Conservation (phyloP, 2,329 filamentous ascomycete genomes). For the Coniochaeta pulveracea region DNA sequence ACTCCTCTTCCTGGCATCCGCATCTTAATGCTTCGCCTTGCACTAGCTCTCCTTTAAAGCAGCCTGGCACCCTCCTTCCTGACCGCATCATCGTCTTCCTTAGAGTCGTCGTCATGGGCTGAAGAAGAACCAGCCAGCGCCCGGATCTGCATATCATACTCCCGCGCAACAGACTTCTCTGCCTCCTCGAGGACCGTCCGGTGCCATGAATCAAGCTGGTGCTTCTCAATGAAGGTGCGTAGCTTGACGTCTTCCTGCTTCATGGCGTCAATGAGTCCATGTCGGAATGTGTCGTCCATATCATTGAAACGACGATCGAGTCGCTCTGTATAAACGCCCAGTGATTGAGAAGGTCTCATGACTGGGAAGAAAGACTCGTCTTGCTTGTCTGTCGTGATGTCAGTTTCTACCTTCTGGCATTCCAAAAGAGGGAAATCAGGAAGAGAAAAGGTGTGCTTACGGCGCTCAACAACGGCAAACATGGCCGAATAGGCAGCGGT, state of each 20-base stretch:
- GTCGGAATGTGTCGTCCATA: slow-evolving; percentile 51
- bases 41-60: neutral
- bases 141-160: slow-evolving; percentile 11
- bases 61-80: neutral
- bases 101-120: neutral
- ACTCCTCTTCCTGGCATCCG: too few species aligned
- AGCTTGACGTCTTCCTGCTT: slow-evolving; percentile 60
- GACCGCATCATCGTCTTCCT: neutral
- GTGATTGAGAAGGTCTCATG: slow-evolving; percentile 37
- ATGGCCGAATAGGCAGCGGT: slow-evolving; percentile 63
- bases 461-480: slow-evolving; percentile 48
- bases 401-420: too few species aligned
- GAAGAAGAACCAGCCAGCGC: slow-evolving; percentile 1
- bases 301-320: slow-evolving; percentile 48
- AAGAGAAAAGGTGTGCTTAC: slow-evolving; percentile 34
- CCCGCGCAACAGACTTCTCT: slow-evolving; percentile 9
- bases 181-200: slow-evolving; percentile 11
- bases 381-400: slow-evolving; percentile 17
- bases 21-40: too few species aligned
- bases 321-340: slow-evolving; percentile 49
- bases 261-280: slow-evolving; percentile 61
- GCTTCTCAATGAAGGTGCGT: slow-evolving; percentile 51
- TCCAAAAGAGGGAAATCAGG: too few species aligned
- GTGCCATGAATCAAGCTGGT: slow-evolving; percentile 59
- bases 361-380: slow-evolving; percentile 30